Evolutionary conservation across 495 filamentous ascomycete genomes (phyloP), one percentile per base, ranked within the genome.

Genomic region (Penicillium egyptiacum): DNA sequence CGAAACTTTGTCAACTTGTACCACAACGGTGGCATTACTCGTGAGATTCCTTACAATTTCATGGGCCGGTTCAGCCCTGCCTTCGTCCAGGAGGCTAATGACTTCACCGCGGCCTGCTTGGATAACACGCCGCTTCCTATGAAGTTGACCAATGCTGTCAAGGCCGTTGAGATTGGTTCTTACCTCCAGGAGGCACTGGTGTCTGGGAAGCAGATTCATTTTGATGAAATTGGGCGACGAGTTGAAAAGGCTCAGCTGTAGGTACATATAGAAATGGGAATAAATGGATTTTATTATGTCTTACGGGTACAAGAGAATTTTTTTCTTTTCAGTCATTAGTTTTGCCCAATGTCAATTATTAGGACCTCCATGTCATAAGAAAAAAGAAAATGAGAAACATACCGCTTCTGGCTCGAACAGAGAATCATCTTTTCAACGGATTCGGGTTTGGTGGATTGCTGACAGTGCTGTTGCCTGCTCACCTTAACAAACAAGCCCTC

Each of bases 101-200:
- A 86, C 62, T 86, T 83, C 57, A 80, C 79, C 11, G 78, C 68
- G 17, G 70, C 70, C 1, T 79, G 77, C 54, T 60, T 87, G 50
- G 81, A 85, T 54, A 73, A 79, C 48, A 76, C 58, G 31, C 64
- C 70, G 37, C 53, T 86, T 53, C 82, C 82, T 7, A 74, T 85
- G 56, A 78, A 79, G 66, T 57, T 85, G 43, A 68, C 56, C 19
- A 79, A 78, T 22, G 81, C 81, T 40, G 77, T 85, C 31, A 72
- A 81, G 67, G 81, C 83, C 7, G 79, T 86, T 14, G 72, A 76
- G 67, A 83, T 86, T 67, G 83, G 79, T 6, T 69, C 72, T 49
- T 81, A 81, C 52, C 67, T 86, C 50, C 81, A 84, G 64, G 83
- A 86, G 62, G 75, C 73, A 22, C 63, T 86, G 63, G 71, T 69